Base-by-base conservation (phyloP, 768 basidiomycete genomes). In the Hortiboletus flavorubellus region DNA sequence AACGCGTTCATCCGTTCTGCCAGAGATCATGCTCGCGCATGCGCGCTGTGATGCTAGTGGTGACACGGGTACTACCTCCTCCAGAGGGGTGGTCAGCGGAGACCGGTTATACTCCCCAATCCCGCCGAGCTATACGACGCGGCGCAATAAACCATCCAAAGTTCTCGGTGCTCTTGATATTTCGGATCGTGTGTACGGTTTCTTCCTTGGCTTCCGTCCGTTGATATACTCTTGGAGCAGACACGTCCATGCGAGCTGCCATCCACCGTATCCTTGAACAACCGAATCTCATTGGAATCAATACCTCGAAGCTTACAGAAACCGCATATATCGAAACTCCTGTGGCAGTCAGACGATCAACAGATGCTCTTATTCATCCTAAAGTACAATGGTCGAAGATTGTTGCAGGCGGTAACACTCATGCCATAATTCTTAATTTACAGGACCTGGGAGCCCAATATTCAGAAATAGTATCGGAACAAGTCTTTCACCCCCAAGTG, bases 171-270 rank as follows among this genome's bases (percentile, higher is more conserved):
- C 44, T n/a, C 61, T 72, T 34, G 60, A 72, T 47, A 56, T 54
- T 49, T 62, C 41, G 15, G 62, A 72, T 56, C 69, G 69, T 70
- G 51, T 33, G 69, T 64, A 45, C 38, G 23, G 9, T 50, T 53
- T 53, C 38, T 40, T 43, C 39, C 4, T 23, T n/a, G 18, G 39
- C 30, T 51, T 50, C 34, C 58, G 33, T 52, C n/a, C 10, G 31
- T 44, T 56, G 46, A 62, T 40, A 21, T 46, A 23, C 23, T 34
- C 23, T n/a, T 21, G 41, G 49, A 35, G 38, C 48, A 70, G 69
- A 72, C 29, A 26, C 43, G 26, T 65, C 68, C 33, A 60, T 65
- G 49, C 66, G 72, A 39, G 62, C 67, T 50, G 66, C 70, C n/a
- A 64, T 71, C 42, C 58, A 67, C 4, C 59, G 66, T 18, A 67